Evolutionary conservation across 1,139 yeast genomes (phyloP), one percentile per base, ranked within the genome.

Genomic region (Protomyces gravidus): DNA sequence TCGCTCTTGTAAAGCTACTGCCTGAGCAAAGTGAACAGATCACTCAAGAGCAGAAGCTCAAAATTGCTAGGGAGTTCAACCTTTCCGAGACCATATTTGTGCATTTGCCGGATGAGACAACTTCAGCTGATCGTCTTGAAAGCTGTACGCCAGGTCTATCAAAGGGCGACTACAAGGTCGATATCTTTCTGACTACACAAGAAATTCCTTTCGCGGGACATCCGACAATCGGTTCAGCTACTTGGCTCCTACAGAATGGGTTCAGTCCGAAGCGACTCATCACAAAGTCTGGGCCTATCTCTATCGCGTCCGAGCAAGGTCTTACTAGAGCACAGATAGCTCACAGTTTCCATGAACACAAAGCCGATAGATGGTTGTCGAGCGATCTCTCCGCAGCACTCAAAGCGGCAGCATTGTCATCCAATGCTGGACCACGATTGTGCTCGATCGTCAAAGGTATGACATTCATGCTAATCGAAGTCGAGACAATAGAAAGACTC

Each of bases 141-240:
- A 5, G 17, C 11, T 36, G 42, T 6, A 36, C 42, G 11, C 42
- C 42, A 5, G 42, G 42, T n/a, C 13, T 15, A 15, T 33, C 45
- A 25, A 23, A 45, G 17, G 51, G 51, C 23, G 47, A 27, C 17
- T 32, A 45, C 5, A 45, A 45, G n/a, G 48, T 53, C 11, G 58
- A 53, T 39, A 53, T 53, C 47, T 53, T 46, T n/a, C 33, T 50
- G 19, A 40, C 51, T 3, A 45, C 32, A 3, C 46, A 26, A 15
- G 58, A 53, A 19, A 33, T 53, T 7, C 58, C 58, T 11, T 53
- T 53, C 17, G 58, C 58, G 1, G 58, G 58, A n/a, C 58, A 53
- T 39, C 58, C 58, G 11, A 46, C 51, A 13, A 53, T 53, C 30
- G 58, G 58, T n/a, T 25, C 46, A 9, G 58, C 58, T 5, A n/a